phyloP scores from a whole-genome alignment of 805 yeast species.

The Scheffersomyces spartinae region DNA sequence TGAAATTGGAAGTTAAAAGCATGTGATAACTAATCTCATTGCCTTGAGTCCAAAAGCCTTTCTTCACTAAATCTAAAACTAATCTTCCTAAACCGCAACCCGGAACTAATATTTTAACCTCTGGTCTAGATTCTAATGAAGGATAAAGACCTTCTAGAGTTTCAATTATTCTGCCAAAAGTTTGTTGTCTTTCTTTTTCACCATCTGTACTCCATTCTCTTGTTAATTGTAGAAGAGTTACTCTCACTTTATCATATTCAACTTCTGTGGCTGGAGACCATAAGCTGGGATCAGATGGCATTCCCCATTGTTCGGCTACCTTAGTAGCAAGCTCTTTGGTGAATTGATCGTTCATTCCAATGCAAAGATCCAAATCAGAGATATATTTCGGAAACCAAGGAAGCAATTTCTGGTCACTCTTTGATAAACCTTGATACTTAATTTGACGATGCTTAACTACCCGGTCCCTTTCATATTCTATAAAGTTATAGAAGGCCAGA shows the following conservation, averaged over 20 bases:
- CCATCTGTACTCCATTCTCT: slow-evolving; percentile 59
- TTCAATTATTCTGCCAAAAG: slow-evolving; percentile 27
- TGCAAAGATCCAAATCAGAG: slow-evolving; percentile 26
- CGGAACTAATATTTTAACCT: slow-evolving; percentile 40
- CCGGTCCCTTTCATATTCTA: slow-evolving; percentile 20
- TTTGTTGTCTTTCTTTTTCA: slow-evolving; percentile 25
- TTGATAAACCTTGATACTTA: slow-evolving; percentile 18
- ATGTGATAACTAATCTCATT: slow-evolving; percentile 58
- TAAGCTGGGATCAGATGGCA: slow-evolving; percentile 16
- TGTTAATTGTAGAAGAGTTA: slow-evolving; percentile 42
- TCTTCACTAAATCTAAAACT: slow-evolving; percentile 40
- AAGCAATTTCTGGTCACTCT: slow-evolving; percentile 29
- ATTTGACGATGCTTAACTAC: slow-evolving; percentile 20
- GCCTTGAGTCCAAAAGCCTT: slow-evolving; percentile 55
- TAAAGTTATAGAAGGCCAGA: slow-evolving; percentile 21
- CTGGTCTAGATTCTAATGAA: slow-evolving; percentile 18
- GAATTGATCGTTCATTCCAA: slow-evolving; percentile 34
- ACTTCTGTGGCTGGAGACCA: slow-evolving; percentile 31
- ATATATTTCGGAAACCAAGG: slow-evolving; percentile 41
- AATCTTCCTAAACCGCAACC: slow-evolving; percentile 58
- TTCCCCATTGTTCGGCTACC: slow-evolving; percentile 43
- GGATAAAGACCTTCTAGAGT: slow-evolving; percentile 27
- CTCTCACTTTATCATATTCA: slow-evolving; percentile 47
- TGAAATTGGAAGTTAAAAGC: slow-evolving; percentile 43
- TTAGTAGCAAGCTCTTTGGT: slow-evolving; percentile 28